phyloP scores from a whole-genome alignment of 1,139 yeast genomes.

The Candida sanyaensis region DNA sequence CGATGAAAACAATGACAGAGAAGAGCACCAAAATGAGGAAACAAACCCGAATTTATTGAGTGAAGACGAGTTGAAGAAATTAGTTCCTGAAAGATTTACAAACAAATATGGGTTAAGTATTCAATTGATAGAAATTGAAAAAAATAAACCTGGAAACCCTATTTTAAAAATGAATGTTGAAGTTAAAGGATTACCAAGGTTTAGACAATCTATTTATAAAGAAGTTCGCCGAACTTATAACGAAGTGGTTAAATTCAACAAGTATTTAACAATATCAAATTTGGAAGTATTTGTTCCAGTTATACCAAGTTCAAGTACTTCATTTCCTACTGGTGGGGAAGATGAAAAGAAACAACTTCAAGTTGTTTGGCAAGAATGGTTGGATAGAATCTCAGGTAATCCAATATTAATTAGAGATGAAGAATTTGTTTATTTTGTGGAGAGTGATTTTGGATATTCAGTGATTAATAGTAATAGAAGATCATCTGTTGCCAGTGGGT shows the following conservation, averaged over 20 bases:
- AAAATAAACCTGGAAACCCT: constrained; percentile 46
- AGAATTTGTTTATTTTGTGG: constrained; percentile 85
- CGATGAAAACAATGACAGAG: background rate
- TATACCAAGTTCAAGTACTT: constrained; percentile 70
- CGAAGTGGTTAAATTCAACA: constrained; percentile 77
- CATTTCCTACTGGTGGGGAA: constrained; percentile 81
- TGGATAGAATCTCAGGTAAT: constrained; percentile 68
- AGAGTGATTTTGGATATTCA: constrained; percentile 81
- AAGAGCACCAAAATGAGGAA: constrained; percentile 1
- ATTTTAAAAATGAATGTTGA: constrained; percentile 44
- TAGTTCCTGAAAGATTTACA: constrained; percentile 54
- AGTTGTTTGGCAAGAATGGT: constrained; percentile 79
- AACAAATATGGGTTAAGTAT: constrained; percentile 32
- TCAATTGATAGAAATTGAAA: constrained; percentile 35
- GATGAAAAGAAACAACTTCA: constrained; percentile 69
- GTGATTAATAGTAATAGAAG: constrained; percentile 61
- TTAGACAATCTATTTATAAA: constrained; percentile 68
- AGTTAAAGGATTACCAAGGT: constrained; percentile 64
- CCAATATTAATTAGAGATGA: constrained; percentile 84
- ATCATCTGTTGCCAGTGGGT: constrained; percentile 73
- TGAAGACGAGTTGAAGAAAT: constrained; percentile 41
- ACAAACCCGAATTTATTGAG: constrained; percentile 15
- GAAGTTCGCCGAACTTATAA: constrained; percentile 79
- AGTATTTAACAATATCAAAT: constrained; percentile 75
- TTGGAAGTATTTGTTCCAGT: constrained; percentile 95